Evolutionary conservation across 495 filamentous ascomycete genomes (phyloP).

Genomic region (Aspergillus sparsus): DNA sequence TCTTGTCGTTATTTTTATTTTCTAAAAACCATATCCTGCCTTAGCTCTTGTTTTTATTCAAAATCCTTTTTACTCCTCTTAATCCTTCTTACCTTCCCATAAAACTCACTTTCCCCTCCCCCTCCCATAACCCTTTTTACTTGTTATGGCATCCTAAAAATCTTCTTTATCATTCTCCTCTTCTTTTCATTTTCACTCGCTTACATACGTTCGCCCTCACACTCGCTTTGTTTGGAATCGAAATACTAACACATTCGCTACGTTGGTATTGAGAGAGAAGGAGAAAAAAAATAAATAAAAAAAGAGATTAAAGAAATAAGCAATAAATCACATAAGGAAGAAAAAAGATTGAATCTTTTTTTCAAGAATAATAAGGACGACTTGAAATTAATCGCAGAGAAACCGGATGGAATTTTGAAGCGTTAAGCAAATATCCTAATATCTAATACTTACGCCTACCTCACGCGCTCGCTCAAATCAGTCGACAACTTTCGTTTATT

Average conservation of each 20-base stretch:
- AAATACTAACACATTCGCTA: conserved; percentile 49
- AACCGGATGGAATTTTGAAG: conserved; percentile 16
- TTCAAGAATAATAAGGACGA: conserved; percentile 19
- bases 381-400: conserved; percentile 6
- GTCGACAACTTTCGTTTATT: conserved; percentile 28
- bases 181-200: conserved; percentile 23
- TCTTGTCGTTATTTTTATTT: conserved; percentile 19
- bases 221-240: conserved; percentile 48
- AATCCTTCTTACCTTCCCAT: conserved; percentile 14
- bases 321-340: no score
- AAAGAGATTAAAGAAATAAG: not conserved
- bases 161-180: conserved; percentile 13
- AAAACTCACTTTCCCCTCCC: conserved; percentile 17
- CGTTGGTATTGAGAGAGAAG: conserved; percentile 28
- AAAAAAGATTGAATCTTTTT: conserved; percentile 6
- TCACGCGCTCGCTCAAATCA: conserved; percentile 24
- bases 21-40: conserved; percentile 10
- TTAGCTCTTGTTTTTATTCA: conserved; percentile 16
- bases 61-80: conserved; percentile 16
- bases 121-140: conserved; percentile 21
- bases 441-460: conserved; percentile 24
- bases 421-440: conserved; percentile 22
- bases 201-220: conserved; percentile 48
- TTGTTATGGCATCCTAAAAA: conserved; percentile 40
- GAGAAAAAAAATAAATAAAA: not conserved